phyloP scores from a whole-genome alignment of 2,329 filamentous ascomycete genomes.

The Cyphellophora europaea region DNA sequence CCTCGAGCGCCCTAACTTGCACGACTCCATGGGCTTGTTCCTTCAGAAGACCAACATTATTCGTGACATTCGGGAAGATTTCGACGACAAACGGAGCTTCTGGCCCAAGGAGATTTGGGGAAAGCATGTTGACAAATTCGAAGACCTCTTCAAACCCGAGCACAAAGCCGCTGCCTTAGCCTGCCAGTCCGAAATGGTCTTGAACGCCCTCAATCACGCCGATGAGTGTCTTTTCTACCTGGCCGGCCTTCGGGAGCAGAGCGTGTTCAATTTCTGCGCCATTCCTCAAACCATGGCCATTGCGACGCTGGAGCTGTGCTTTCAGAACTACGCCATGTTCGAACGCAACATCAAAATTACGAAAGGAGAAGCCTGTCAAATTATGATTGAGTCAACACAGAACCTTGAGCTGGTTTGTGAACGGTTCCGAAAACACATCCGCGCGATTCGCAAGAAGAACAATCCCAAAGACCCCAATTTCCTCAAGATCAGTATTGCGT shows the following conservation, averaged over 20 bases:
- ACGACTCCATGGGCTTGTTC: slow-evolving; percentile 95
- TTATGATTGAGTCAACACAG: slow-evolving; percentile 90
- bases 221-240: slow-evolving; percentile 98
- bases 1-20: slow-evolving; percentile 66
- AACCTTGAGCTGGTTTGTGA: slow-evolving; percentile 75
- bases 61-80: slow-evolving; percentile 85
- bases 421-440: slow-evolving; percentile 67
- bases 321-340: slow-evolving; percentile 83
- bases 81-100: slow-evolving; percentile 77
- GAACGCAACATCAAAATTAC: slow-evolving; percentile 89
- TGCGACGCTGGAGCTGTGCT: slow-evolving; percentile 82
- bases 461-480: slow-evolving; percentile 88
- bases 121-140: slow-evolving; percentile 82
- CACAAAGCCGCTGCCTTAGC: slow-evolving; percentile 69
- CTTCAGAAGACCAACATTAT: slow-evolving; percentile 99
- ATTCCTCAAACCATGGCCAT: slow-evolving; percentile 98
- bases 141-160: slow-evolving; percentile 78
- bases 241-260: slow-evolving; percentile 87
- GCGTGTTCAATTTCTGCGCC: slow-evolving; percentile 97
- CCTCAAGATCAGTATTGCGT: slow-evolving; percentile 81
- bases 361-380: slow-evolving; percentile 80
- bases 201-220: slow-evolving; percentile 75
- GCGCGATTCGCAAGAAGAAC: slow-evolving; percentile 86
- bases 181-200: slow-evolving; percentile 87
- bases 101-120: slow-evolving; percentile 97